Percentiles rank a stretch among this genome's conserved stretches.
phyloP scores from a whole-genome alignment of 2,329 filamentous ascomycete genomes.

The Colletotrichum ledebouriae region DNA sequence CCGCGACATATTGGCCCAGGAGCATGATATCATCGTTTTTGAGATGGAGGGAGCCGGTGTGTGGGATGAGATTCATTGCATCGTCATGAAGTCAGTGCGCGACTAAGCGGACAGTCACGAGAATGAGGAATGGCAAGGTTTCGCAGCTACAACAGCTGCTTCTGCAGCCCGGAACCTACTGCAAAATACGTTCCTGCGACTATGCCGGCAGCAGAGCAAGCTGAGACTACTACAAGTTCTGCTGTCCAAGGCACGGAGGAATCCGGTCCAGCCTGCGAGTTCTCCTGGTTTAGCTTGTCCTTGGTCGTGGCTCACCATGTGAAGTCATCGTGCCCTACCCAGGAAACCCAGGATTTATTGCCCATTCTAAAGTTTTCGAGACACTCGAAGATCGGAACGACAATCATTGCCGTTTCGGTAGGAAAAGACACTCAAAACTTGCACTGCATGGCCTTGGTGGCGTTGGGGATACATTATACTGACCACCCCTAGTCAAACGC shows the following conservation, averaged over 20 bases:
- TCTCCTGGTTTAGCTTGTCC: no score
- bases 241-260: neutral
- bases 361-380: neutral
- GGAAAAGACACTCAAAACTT: neutral
- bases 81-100: constrained; percentile 41
- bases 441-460: constrained; percentile 12
- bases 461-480: constrained; percentile 28
- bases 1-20: constrained; percentile 2
- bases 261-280: neutral
- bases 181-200: neutral
- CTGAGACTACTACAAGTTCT: no score
- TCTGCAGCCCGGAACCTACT: constrained; percentile 47
- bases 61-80: constrained; percentile 10
- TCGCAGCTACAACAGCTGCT: constrained; percentile 48
- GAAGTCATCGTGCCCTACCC: constrained; percentile 5
- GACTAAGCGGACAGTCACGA: constrained; percentile 42
- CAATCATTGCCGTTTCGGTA: fast-evolving
- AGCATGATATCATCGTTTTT: constrained; percentile 1
- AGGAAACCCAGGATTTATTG: neutral
- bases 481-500: constrained; percentile 49
- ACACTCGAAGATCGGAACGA: neutral
- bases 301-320: neutral
- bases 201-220: neutral
- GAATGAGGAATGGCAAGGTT: constrained; percentile 13
- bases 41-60: constrained; percentile 30